Base-by-base conservation (phyloP, 2,329 filamentous ascomycete species). In the Camptophora hylomeconis region DNA sequence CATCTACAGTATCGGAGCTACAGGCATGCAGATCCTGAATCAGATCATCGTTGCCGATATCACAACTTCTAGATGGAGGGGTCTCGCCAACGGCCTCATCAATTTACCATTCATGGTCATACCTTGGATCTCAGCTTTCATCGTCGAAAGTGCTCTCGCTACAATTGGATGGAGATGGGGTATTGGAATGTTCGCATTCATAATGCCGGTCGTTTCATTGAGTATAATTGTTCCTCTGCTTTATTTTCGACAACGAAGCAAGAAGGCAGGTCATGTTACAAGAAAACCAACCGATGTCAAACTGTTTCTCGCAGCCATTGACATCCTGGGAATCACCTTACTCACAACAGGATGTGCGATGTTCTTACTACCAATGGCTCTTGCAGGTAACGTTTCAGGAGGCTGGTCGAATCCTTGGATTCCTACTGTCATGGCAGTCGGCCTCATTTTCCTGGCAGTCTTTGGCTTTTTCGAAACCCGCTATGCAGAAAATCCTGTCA, bases 401-500 rank as follows among this genome's bases (percentile, higher is more conserved):
- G 45, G 52, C 26, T 65, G 63, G 61, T 48, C 45, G 5, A 63
- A 61, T 1, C 54, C 56, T 1, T 68, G 56, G 48, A 45, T 68
- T 7, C 52, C 54, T 27, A 53, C 48, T 12, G 41, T 67, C 10
- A 60, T 67, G 25, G 53, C 50, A 1, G 22, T 64, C 0, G 65
- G 64, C 3, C 49, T 38, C 1, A 28, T 57, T 1, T 42, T 58
- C 11, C 52, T 71, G 5, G 41, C 56, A 5, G 45, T 38, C 1
- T 56, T 65, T n/a, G 54, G 60, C 5, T 50, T 57, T 3, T 70
- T 69, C 39, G 66, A 70, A 45, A 47, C 52, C 14, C 49, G 48
- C 16, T 17, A 59, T 5, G 60, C 63, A 3, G 49, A 45, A 11
- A 47, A 64, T 32, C 63, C 64, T 1, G 48, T 65, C 12, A 45